Evolutionary conservation across 2,329 filamentous ascomycete genomes (phyloP).

Genomic region (Ophiostoma sp.): DNA sequence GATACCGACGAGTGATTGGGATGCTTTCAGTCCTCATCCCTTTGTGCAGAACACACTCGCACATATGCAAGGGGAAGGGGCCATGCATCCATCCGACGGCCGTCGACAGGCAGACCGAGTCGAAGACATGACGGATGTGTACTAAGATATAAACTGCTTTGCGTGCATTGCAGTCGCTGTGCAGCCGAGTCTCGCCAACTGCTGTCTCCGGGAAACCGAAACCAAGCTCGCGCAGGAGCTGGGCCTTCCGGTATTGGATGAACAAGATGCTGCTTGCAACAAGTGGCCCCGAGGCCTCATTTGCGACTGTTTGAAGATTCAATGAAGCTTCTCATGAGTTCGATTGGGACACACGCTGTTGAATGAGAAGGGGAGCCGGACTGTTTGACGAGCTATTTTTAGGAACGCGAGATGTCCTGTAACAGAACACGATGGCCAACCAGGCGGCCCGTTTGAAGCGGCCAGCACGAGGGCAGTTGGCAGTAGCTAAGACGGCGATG

Average conservation of each 20-base stretch:
- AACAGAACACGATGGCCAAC: background rate
- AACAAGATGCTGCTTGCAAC: background rate
- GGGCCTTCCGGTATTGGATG: background rate
- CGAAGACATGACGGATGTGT: too few species aligned
- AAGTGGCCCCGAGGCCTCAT: background rate
- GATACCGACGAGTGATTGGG: background rate
- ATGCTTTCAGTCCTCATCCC: too few species aligned
- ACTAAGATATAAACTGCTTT: background rate
- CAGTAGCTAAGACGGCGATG: background rate
- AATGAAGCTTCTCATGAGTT: background rate
- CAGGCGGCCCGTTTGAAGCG: background rate
- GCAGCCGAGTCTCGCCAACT: background rate
- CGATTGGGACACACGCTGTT: background rate
- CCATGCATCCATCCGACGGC: too few species aligned
- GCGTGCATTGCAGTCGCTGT: too few species aligned
- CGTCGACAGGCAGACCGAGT: too few species aligned
- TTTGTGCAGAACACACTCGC: background rate
- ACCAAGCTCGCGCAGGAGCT: background rate
- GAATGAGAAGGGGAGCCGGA: background rate
- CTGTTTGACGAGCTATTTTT: slow-evolving; percentile 8
- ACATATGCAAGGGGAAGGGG: too few species aligned
- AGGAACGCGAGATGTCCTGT: background rate
- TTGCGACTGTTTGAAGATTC: slow-evolving; percentile 5
- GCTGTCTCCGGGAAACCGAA: background rate
- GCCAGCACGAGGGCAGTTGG: background rate